These are phyloP conservation scores for Conoideocrella luteorostrata DNA, from an alignment of 2,329 filamentous ascomycete species.

Conservation along the genomic window DNA sequence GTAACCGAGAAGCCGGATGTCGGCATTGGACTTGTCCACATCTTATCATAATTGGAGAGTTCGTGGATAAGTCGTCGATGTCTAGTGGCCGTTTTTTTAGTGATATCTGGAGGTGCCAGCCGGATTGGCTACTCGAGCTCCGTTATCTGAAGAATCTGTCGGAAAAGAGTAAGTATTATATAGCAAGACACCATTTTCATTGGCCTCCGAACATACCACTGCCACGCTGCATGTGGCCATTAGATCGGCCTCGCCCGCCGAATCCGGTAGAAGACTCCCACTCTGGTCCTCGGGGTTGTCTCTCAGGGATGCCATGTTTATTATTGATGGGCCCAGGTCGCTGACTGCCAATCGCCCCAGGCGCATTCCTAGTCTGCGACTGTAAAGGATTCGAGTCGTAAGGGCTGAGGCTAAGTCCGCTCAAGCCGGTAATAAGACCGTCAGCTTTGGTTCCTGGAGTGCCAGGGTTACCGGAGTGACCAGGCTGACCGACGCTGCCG, in stretches of 20 bases:
- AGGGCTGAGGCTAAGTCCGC: slow-evolving; percentile 44
- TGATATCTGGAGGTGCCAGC: slow-evolving; percentile 31
- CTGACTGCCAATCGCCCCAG: slow-evolving; percentile 61
- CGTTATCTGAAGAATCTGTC: slow-evolving; percentile 38
- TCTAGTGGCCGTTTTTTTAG: slow-evolving; percentile 16
- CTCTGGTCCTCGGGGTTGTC: slow-evolving; percentile 58
- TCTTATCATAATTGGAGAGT: not conserved
- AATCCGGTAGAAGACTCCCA: slow-evolving; percentile 53
- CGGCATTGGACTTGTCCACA: slow-evolving; percentile 1
- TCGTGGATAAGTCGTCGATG: not conserved
- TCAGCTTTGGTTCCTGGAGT: slow-evolving; percentile 34
- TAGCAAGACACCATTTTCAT: not conserved
- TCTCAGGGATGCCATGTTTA: slow-evolving; percentile 45
- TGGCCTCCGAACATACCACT: slow-evolving; percentile 43
- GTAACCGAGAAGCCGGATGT: slow-evolving; percentile 1
- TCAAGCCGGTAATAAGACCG: slow-evolving; percentile 41
- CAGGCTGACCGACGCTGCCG: slow-evolving; percentile 28
- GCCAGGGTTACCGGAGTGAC: slow-evolving; percentile 27
- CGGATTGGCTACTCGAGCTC: slow-evolving; percentile 30
- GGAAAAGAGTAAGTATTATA: not conserved
- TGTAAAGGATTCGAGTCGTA: slow-evolving; percentile 39
- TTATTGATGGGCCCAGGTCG: slow-evolving; percentile 45
- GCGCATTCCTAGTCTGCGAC: slow-evolving; percentile 37
- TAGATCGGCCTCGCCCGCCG: slow-evolving; percentile 44
- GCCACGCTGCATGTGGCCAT: slow-evolving; percentile 55